Evolutionary conservation across 768 basidiomycete species (phyloP).

Genomic region (Podaxis sp.): DNA sequence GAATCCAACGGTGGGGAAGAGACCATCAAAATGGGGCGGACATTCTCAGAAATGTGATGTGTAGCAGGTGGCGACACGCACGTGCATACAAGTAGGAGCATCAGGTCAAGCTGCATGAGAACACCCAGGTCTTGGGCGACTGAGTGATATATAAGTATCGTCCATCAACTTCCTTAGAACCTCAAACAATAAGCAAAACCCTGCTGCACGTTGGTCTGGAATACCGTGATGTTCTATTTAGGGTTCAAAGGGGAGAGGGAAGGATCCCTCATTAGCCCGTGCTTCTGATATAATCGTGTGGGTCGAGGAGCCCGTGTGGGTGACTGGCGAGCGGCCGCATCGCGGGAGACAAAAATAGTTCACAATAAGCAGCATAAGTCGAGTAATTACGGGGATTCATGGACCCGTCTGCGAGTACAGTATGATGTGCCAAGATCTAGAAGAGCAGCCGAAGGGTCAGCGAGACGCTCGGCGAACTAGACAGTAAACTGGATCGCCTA

Average conservation of each 20-base stretch:
- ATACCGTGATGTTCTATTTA: not conserved
- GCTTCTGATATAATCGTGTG: not conserved
- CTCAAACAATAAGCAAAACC: not conserved
- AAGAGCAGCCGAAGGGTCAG: not conserved
- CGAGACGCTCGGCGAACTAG: not conserved
- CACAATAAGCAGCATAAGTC: not conserved
- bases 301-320: not conserved
- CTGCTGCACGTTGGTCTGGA: not conserved
- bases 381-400: not conserved
- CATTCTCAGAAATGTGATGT: not conserved
- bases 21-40: not conserved
- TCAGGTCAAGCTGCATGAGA: not conserved
- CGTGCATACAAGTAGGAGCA: not conserved
- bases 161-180: not conserved
- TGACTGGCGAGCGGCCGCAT: not conserved
- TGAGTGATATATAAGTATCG: not conserved
- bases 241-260: not conserved
- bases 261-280: not conserved
- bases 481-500: not conserved
- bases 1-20: not conserved
- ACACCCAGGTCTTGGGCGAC: not conserved
- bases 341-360: not conserved
- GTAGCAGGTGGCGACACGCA: not conserved
- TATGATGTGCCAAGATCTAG: not conserved
- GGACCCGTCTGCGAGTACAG: not conserved